Conservation (phyloP, 306 rosid species). For the Gillenia trifoliata region DNA sequence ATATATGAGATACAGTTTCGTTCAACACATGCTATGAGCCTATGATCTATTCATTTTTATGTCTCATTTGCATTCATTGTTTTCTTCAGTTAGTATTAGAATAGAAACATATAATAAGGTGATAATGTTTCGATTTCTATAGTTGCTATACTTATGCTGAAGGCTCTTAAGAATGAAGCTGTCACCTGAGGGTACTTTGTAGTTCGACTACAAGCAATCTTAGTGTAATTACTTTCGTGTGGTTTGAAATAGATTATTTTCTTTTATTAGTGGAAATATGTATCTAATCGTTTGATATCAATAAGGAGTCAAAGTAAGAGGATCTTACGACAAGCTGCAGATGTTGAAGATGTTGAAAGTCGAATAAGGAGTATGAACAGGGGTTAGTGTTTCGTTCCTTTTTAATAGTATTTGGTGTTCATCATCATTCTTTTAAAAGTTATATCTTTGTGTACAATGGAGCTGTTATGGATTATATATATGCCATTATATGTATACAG, state of each 20-base stretch:
- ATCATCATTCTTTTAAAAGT: not conserved
- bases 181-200: not conserved
- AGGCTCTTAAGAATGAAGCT: not conserved
- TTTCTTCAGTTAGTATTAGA: too few relatives aligned
- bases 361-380: conserved; percentile 90
- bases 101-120: too few relatives aligned
- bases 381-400: conserved; percentile 41
- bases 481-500: conserved; percentile 8
- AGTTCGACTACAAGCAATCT: not conserved
- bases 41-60: too few relatives aligned
- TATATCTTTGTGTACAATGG: conserved; percentile 1
- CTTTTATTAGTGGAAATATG: conserved; percentile 9
- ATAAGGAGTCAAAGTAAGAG: conserved; percentile 84
- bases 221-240: conserved; percentile 3
- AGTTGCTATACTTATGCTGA: not conserved
- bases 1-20: too few relatives aligned
- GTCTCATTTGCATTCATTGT: too few relatives aligned
- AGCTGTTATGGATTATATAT: not conserved
- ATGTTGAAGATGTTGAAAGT: conserved; percentile 89
- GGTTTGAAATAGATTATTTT: not conserved
- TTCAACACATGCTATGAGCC: too few relatives aligned
- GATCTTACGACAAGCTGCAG: conserved; percentile 95
- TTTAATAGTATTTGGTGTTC: conserved; percentile 1
- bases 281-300: conserved; percentile 19
- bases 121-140: too few relatives aligned